These are phyloP conservation scores for Saraca asoca DNA, from an alignment of 331 rosid species.

Conservation along the genomic window DNA sequence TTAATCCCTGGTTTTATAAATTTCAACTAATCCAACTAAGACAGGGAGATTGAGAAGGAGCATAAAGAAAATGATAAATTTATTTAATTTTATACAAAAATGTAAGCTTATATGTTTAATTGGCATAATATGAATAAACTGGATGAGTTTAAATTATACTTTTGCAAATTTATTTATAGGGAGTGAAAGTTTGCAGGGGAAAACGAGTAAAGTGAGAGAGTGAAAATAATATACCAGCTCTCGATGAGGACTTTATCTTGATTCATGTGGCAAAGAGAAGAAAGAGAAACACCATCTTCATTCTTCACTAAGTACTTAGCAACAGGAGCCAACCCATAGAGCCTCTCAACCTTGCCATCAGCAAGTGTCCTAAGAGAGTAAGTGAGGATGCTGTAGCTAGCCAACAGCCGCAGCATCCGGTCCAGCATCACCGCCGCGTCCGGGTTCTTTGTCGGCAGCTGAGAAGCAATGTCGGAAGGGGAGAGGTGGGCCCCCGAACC, in stretches of 20 bases:
- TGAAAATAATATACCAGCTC: constrained; percentile 80
- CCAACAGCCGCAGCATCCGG: constrained; percentile 75
- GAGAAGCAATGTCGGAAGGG: constrained; percentile 55
- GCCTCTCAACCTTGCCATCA: constrained; percentile 63
- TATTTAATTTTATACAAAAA: too few species aligned
- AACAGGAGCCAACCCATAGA: constrained; percentile 80
- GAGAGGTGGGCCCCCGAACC: constrained; percentile 65
- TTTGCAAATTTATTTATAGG: too few species aligned
- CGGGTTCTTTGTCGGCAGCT: constrained; percentile 64
- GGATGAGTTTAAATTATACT: too few species aligned
- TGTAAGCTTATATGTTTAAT: too few species aligned
- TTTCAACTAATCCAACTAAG: too few species aligned
- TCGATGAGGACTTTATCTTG: constrained; percentile 90
- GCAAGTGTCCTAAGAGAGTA: constrained; percentile 40
- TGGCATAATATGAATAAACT: too few species aligned
- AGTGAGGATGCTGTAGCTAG: constrained; percentile 67
- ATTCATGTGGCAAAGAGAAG: constrained; percentile 84
- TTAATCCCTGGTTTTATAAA: too few species aligned
- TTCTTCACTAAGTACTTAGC: constrained; percentile 76
- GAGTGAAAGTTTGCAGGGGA: too few species aligned
- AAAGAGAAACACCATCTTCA: constrained; percentile 81
- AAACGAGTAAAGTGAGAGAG: neutral
- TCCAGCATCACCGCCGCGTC: constrained; percentile 70
- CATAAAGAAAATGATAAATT: too few species aligned
- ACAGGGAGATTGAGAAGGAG: too few species aligned